A percentile compares a stretch with the other conserved stretches of the same genome.
phyloP scores from a whole-genome alignment of 2,329 filamentous ascomycete species.

The Epichloe scottii region DNA sequence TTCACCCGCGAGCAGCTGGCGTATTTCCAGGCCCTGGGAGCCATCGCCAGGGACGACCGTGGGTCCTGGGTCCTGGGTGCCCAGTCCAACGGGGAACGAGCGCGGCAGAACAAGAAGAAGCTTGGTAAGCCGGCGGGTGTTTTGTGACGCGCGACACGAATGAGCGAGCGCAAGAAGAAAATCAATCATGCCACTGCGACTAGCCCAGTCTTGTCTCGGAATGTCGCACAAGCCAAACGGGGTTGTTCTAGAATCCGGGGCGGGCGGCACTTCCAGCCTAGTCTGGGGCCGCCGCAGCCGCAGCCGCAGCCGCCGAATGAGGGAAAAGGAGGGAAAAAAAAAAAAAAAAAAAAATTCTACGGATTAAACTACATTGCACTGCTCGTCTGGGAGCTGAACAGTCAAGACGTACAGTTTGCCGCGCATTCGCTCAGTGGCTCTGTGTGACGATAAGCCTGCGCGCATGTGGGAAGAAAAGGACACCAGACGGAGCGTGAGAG shows the following conservation, averaged over 20 bases:
- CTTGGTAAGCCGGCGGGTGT: background rate
- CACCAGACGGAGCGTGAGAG: too few species aligned
- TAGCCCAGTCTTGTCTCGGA: background rate
- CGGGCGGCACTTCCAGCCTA: too few species aligned
- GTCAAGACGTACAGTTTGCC: background rate
- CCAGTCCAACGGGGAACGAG: conserved; percentile 3
- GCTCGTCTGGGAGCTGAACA: too few species aligned
- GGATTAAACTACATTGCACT: too few species aligned
- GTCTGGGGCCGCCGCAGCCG: too few species aligned
- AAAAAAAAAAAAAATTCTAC: too few species aligned
- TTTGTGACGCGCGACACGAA: background rate
- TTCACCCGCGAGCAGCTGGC: conserved; percentile 1
- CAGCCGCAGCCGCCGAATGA: too few species aligned
- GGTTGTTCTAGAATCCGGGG: too few species aligned
- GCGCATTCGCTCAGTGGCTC: background rate
- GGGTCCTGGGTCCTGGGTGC: conserved; percentile 20
- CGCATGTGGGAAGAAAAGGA: too few species aligned
- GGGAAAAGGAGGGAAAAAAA: too few species aligned
- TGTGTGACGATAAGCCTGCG: background rate
- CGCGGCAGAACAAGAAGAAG: conserved; percentile 5
- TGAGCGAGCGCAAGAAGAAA: background rate
- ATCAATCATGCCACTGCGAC: too few species aligned
- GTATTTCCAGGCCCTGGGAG: conserved; percentile 7
- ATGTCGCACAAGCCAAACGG: too few species aligned
- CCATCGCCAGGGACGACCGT: conserved; percentile 12